These are phyloP conservation scores for Asclepias syriaca DNA, from an alignment of 257 asterid species.

Conservation along the genomic window DNA sequence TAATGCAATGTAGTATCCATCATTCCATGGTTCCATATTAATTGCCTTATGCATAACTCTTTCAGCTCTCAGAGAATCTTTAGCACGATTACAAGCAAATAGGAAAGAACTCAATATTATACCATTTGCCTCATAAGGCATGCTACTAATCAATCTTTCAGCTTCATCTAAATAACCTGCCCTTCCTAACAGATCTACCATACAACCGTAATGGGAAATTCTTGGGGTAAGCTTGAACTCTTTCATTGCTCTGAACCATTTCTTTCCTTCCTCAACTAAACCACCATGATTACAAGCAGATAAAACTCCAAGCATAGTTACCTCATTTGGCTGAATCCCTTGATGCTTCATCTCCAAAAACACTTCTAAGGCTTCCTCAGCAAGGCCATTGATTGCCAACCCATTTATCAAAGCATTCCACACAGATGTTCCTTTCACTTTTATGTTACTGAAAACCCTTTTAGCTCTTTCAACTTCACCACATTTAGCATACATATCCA, in stretches of 20 bases:
- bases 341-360: constrained; percentile 51
- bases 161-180: constrained; percentile 86
- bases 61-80: constrained; percentile 77
- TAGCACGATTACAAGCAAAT: constrained; percentile 75
- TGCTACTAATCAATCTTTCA: constrained; percentile 55
- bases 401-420: constrained; percentile 96
- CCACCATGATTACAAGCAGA: constrained; percentile 97
- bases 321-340: constrained; percentile 51
- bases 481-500: constrained; percentile 89
- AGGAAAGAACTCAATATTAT: constrained; percentile 77
- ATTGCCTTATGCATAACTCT: constrained; percentile 57
- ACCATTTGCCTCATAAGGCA: constrained; percentile 92
- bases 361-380: constrained; percentile 62
- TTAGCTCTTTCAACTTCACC: constrained; percentile 70
- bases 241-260: constrained; percentile 63
- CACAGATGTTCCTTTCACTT: constrained; percentile 46
- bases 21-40: constrained; percentile 66
- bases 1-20: constrained; percentile 72
- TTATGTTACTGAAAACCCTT: constrained; percentile 41
- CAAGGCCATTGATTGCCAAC: constrained; percentile 77
- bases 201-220: constrained; percentile 84
- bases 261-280: constrained; percentile 77
- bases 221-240: constrained; percentile 42
- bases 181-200: constrained; percentile 80
- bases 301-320: constrained; percentile 81